Base-by-base conservation (phyloP, 2,329 filamentous ascomycete genomes). In the Fusarium algeriense region DNA sequence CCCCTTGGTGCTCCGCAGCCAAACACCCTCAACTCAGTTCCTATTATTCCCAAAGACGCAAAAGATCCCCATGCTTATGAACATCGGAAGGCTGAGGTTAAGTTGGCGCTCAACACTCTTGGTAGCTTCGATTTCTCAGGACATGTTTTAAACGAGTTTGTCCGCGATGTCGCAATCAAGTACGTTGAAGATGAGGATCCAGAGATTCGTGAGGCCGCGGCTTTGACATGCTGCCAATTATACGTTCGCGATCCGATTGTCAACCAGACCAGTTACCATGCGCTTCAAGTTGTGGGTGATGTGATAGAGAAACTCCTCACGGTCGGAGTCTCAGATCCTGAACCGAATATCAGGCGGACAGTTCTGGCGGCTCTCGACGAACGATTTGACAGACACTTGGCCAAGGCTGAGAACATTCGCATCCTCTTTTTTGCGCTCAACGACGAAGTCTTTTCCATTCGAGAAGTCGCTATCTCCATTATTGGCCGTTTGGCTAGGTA, bases 401-500 rank as follows among this genome's bases (percentile, higher is more conserved):
- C 94, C 44, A 97, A 98, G 80, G 95, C 97, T 2, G 95, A 99
- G 80, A 99, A 99, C 77, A 97, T 99, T 98, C 91, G 97, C 23
- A 97, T 95, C 17, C 84, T 99, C 1, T 98, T 99, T 81, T 91
- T 98, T 65, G 95, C 96, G 1, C 87, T 99, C 19, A 98, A 99
- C 73, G 96, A 99, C 76, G 95, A 98, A 78, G 88, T 94, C 3
- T 99, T 98, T 72, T 87, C 91, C 4, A 97, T 98, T 65, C 89
- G 97, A 75, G 95, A 99, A 82, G 95, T 96, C 32, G 93, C 96
- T 12, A 98, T 99, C 77, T 92, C 93, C 20, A 98, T 99, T 72
- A 97, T 99, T 76, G 97, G 96, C 35, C 93, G 97, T 15, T 85
- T 99, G 61, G 97, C 96, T 1, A 89, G 90, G 56, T 91, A 94